Evolutionary conservation across 345 rosid genomes (phyloP).

Genomic region (Lagerstroemia speciosa): DNA sequence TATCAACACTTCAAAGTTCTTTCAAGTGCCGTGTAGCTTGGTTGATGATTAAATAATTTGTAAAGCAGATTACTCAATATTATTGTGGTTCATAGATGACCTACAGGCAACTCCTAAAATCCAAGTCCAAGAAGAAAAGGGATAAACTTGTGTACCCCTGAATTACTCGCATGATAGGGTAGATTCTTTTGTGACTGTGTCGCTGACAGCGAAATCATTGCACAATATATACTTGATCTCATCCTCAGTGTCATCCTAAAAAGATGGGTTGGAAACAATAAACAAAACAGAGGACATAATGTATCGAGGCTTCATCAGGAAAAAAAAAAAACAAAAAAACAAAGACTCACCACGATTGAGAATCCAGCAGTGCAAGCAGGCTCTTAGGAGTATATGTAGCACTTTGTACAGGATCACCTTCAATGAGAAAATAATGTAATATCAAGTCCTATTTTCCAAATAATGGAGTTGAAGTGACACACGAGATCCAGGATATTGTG

Average conservation of each 20-base stretch:
- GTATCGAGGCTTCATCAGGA: not conserved
- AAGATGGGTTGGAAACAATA: not conserved
- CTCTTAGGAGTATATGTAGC: constrained; percentile 34
- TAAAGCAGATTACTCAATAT: not conserved
- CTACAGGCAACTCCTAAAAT: not conserved
- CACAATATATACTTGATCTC: constrained; percentile 45
- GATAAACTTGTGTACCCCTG: constrained; percentile 33
- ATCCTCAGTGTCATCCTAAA: constrained; percentile 53
- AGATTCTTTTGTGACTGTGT: constrained; percentile 65
- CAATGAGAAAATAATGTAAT: constrained; percentile 6
- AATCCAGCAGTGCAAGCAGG: constrained; percentile 38
- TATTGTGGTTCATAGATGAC: not conserved
- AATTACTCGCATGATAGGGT: constrained; percentile 45
- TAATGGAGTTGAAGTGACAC: not conserved
- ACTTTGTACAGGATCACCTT: constrained; percentile 54
- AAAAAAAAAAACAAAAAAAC: not conserved
- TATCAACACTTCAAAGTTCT: not conserved
- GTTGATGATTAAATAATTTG: not conserved
- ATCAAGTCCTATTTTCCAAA: not conserved
- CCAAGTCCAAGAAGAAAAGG: not conserved
- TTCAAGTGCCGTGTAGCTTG: not conserved
- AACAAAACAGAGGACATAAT: not conserved
- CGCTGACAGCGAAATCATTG: constrained; percentile 44
- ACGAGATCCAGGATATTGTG: not conserved
- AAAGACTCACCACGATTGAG: constrained; percentile 49